Conservation (phyloP, 1,284 basidiomycete species). For the Pyrrhoderma noxium region DNA sequence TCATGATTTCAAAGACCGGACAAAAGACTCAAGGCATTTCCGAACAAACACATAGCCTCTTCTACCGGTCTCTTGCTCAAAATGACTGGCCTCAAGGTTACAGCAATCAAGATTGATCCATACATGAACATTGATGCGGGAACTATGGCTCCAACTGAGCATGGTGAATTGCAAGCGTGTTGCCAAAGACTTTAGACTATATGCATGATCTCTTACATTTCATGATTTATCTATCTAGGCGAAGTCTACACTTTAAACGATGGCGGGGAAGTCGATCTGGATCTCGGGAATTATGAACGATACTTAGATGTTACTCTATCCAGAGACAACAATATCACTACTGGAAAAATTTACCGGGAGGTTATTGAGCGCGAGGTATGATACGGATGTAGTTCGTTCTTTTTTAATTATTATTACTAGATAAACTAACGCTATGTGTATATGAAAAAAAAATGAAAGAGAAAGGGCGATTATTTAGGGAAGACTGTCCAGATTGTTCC, state of each 20-base stretch:
- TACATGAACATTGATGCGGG: constrained; percentile 99
- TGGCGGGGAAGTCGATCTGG: constrained; percentile 96
- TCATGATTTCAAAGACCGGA: not conserved
- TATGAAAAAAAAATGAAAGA: constrained; percentile 35
- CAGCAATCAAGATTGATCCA: constrained; percentile 98
- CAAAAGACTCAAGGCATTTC: not conserved
- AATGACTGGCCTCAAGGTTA: constrained; percentile 93
- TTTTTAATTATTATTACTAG: not conserved
- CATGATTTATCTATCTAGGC: constrained; percentile 50
- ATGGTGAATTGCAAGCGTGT: constrained; percentile 55
- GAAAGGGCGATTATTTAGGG: constrained; percentile 94
- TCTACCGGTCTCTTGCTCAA: constrained; percentile 96
- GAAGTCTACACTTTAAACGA: constrained; percentile 99
- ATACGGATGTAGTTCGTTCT: constrained; percentile 19
- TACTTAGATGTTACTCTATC: constrained; percentile 94
- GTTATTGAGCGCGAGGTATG: constrained; percentile 96
- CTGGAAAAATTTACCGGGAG: constrained; percentile 95
- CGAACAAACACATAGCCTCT: constrained; percentile 54
- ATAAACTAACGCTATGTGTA: not conserved
- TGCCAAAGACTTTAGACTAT: constrained; percentile 8
- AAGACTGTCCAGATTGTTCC: constrained; percentile 98
- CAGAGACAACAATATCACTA: constrained; percentile 97
- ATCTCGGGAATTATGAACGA: constrained; percentile 97
- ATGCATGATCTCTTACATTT: constrained; percentile 20
- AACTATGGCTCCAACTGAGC: constrained; percentile 98